phyloP scores from a whole-genome alignment of 352 stramenopile genomes.

The Phytophthora ramorum region DNA sequence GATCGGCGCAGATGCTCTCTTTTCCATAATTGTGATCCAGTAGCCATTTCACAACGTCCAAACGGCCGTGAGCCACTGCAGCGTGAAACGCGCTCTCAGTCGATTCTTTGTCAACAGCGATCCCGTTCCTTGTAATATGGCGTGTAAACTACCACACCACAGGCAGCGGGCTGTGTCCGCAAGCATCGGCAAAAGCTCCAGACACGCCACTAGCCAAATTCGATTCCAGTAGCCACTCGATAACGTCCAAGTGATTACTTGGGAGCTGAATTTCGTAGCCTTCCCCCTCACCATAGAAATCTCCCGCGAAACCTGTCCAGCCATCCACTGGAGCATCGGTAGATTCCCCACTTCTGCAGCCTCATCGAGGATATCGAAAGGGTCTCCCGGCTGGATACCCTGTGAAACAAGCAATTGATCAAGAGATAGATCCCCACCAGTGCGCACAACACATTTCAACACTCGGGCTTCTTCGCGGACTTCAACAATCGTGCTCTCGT shows the following conservation, averaged over 20 bases:
- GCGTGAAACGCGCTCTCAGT: background rate
- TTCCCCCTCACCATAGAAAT: background rate
- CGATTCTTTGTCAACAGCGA: background rate
- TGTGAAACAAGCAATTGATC: background rate
- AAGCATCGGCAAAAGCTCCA: slow-evolving; percentile 1
- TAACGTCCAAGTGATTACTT: slow-evolving; percentile 8
- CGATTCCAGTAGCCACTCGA: slow-evolving; percentile 5
- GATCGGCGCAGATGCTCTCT: background rate
- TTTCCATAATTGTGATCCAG: background rate
- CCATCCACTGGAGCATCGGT: slow-evolving; percentile 5
- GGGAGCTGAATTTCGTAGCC: background rate
- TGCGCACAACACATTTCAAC: background rate
- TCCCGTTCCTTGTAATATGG: background rate
- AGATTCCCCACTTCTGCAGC: slow-evolving; percentile 1
- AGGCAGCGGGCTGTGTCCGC: background rate
- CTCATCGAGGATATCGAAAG: background rate
- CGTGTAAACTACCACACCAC: slow-evolving; percentile 17
- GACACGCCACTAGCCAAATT: background rate
- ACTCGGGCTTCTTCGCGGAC: background rate
- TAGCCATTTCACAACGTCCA: slow-evolving; percentile 1
- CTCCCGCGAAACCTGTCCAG: background rate
- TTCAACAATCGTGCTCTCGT: background rate
- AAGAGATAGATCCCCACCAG: background rate
- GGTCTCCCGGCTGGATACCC: background rate
- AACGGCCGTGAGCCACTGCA: background rate